A percentile compares a stretch with the other conserved stretches of the same genome.
Evolutionary conservation across 176 grass and related monocot species (phyloP).

Genomic region (Ampelocalamus luodianensis): DNA sequence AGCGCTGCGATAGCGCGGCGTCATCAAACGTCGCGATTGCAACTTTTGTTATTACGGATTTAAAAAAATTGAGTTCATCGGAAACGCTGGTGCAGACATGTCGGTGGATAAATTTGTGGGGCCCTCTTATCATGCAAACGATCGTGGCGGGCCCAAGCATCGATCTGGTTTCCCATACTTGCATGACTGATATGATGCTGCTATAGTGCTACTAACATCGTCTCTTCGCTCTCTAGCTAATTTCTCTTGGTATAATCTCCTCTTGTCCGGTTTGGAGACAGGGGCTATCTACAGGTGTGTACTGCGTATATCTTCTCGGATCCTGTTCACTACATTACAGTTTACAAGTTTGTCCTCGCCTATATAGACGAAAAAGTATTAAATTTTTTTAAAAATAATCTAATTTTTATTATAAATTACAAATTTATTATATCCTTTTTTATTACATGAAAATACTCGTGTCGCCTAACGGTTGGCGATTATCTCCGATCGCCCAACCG

Average conservation of each 20-base stretch:
- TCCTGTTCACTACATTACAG: not conserved
- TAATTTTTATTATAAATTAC: no score
- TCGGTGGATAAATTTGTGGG: not conserved
- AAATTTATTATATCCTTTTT: no score
- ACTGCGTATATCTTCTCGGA: conserved; percentile 1
- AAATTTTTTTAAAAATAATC: no score
- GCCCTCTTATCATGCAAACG: not conserved
- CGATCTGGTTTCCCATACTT: not conserved
- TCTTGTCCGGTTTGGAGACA: not conserved
- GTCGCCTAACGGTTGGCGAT: no score
- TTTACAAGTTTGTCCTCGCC: not conserved
- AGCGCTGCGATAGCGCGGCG: no score
- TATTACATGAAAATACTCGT: no score
- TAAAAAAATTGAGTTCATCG: no score
- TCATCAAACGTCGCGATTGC: no score
- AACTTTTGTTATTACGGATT: no score
- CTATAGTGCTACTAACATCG: not conserved
- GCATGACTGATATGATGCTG: not conserved
- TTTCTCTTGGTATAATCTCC: not conserved
- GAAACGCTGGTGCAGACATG: no score
- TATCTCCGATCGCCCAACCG: no score
- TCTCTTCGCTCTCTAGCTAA: not conserved
- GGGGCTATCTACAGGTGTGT: not conserved
- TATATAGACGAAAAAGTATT: not conserved
- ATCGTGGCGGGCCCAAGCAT: not conserved